Base-by-base conservation (phyloP, 352 stramenopile genomes). In the Peronospora destructor region DNA sequence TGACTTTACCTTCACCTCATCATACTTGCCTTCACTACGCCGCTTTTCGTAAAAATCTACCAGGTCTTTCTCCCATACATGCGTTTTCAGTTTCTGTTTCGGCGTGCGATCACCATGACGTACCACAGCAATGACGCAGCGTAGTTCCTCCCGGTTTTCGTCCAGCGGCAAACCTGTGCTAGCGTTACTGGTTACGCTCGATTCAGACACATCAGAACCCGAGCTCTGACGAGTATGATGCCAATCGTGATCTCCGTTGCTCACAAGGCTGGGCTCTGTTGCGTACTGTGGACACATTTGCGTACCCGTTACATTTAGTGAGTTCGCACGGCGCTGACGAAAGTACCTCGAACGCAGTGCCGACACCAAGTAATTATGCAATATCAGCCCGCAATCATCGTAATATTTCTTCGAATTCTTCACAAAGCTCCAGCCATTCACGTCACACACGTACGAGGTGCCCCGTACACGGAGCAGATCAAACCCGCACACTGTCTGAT, bases 361-460 rank as follows among this genome's bases (percentile, higher is more conserved):
- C 26, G 77, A 90, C 16, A 91, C 78, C 23, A 93, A 71, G 51
- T 91, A 91, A 68, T 93, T 93, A 64, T 91, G 79, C 53, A 99
- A 76, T 47, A 99, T 94, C 43, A 97, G 76, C 2, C 92, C 92
- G 59, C 92, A 98, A 70, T 99, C 96, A 64, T 99, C 95, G 59
- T 98, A 99, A 71, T 99, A 99, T 80, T 99, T 99, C 39, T 96
- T 89, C 29, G 83, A 93, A 59, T 90, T 93, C 58, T 93, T 99
- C 14, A 99, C 97, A 68, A 99, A 99, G 61, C 89, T 98, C 90
- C 95, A 99, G 16, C 97, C 97, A 69, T 99, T 99, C 16, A 99
- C 97, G 73, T 99, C 97, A 76, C 97, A 99, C 8, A 99, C 95
- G 66, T 98, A 99, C 19, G 91, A 95, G 30, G 59, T 94, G 53